A percentile compares a stretch with the other conserved stretches of the same genome.
These are phyloP conservation scores for Conticribra guillardii DNA, from an alignment of 108 stramenopile genomes.

Conservation along the genomic window DNA sequence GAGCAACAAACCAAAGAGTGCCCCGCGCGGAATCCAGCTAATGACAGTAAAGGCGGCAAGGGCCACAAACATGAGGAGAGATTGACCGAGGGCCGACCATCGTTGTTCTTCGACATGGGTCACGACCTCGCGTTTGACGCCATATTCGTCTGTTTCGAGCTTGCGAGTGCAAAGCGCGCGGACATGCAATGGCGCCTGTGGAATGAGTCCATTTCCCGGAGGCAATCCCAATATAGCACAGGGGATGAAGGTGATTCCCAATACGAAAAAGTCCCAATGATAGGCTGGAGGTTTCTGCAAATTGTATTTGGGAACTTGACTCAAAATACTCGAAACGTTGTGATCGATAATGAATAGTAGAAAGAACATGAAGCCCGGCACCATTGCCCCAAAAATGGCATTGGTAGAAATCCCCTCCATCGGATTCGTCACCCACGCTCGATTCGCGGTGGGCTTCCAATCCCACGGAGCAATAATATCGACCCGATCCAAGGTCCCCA, in stretches of 20 bases:
- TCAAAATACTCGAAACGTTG: conserved; percentile 60
- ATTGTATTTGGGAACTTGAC: conserved; percentile 57
- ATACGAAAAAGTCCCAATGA: conserved; percentile 69
- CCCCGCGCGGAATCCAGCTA: conserved; percentile 54
- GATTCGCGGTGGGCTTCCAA: conserved; percentile 59
- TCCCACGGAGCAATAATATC: conserved; percentile 51
- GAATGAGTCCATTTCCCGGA: conserved; percentile 62
- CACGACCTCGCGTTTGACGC: conserved; percentile 53
- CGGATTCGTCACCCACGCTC: conserved; percentile 51
- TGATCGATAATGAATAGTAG: conserved; percentile 72
- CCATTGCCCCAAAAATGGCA: conserved; percentile 58
- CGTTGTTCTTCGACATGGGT: conserved; percentile 57
- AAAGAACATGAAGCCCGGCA: conserved; percentile 67
- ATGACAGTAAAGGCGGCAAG: conserved; percentile 35
- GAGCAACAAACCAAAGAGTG: conserved; percentile 17
- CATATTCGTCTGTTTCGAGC: conserved; percentile 37
- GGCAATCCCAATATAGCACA: conserved; percentile 64
- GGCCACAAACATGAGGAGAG: conserved; percentile 61
- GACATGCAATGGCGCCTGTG: conserved; percentile 66
- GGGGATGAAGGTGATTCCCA: conserved; percentile 61
- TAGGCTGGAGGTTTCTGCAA: conserved; percentile 60
- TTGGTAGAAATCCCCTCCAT: conserved; percentile 38
- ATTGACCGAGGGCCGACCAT: conserved; percentile 49
- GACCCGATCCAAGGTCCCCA: conserved; percentile 42
- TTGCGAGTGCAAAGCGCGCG: conserved; percentile 51